These are phyloP conservation scores for Meyerozyma smithsonii DNA, from an alignment of 1,139 yeast genomes.

Conservation along the genomic window DNA sequence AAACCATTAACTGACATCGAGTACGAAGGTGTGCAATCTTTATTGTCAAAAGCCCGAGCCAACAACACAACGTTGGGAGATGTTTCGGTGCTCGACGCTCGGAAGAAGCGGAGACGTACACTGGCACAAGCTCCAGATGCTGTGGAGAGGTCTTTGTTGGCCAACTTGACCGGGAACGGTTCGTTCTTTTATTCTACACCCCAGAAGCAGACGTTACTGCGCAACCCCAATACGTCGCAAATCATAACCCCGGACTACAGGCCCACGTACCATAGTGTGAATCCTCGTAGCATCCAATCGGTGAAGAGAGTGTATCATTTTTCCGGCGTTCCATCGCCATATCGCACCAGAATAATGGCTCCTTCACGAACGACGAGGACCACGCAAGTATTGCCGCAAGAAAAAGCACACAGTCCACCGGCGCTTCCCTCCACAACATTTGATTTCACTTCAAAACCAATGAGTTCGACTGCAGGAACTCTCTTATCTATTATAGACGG, in stretches of 20 bases:
- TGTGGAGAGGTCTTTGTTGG: background rate
- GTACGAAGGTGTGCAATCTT: constrained; percentile 77
- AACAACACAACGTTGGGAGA: background rate
- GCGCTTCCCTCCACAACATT: background rate
- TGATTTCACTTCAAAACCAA: constrained; percentile 13
- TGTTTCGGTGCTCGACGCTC: background rate
- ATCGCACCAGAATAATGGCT: constrained; percentile 46
- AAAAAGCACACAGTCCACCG: background rate
- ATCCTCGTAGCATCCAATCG: constrained; percentile 25
- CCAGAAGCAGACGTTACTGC: background rate
- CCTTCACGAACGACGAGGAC: constrained; percentile 14
- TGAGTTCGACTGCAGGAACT: constrained; percentile 65
- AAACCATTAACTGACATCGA: constrained; percentile 72
- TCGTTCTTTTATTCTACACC: constrained; percentile 2
- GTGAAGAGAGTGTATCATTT: constrained; percentile 55
- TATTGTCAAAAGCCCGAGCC: constrained; percentile 26
- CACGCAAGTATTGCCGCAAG: constrained; percentile 10
- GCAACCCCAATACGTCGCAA: constrained; percentile 9
- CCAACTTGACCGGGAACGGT: background rate
- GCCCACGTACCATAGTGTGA: constrained; percentile 32
- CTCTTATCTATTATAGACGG: constrained; percentile 59
- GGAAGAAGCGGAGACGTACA: background rate
- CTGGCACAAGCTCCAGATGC: constrained; percentile 1
- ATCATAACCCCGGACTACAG: constrained; percentile 38
- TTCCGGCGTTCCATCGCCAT: constrained; percentile 63